Evolutionary conservation across 2,329 filamentous ascomycete genomes (phyloP), one percentile per base, ranked within the genome.

Genomic region (Trichoderma oligosporum): DNA sequence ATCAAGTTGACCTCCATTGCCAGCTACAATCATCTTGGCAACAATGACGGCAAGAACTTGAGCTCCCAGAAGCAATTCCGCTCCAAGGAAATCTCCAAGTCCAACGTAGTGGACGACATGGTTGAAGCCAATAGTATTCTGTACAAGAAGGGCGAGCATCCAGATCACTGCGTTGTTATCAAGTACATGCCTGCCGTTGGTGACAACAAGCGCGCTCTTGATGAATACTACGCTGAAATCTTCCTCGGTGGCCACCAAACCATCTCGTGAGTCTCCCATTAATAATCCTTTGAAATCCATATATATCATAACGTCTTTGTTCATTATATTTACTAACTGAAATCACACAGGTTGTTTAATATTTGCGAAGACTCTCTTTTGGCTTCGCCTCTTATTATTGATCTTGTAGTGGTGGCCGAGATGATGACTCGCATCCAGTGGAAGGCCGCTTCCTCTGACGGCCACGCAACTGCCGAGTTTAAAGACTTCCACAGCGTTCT

Each of bases 181-280:
- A 99, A 99, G 84, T 99, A 99, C 81, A 96, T 99, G 92, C 94
- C 94, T 33, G 91, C 92, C 62, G 94, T 99, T 47, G 94, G 94
- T 61, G 94, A 99, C 78, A 95, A 97, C 83, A 99, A 99, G 85
- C 91, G 94, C 71, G 94, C 94, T 55, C 82, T 99, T 55, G 94
- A 99, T 70, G 94, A 99, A 82, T 99, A 99, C 83, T 97, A 97
- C 67, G 94, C 91, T 56, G 93, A 99, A 82, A 97, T 99, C 76
- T 99, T 99, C 83, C 83, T 97, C 77, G 94, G 94, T 64, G 94
- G 94, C 39, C 94, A 97, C 78, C 94, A 99, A 81, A 97, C 91
- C 67, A 99, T 99, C 72, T 87, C 84, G 80, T 84, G 73, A 79
- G 82, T 75, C 33, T 53, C 7, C 18, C 31, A 4, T 16, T 5